These are phyloP conservation scores for Oropetium thomaeum DNA, from an alignment of 176 grass and related monocot species.

Conservation along the genomic window DNA sequence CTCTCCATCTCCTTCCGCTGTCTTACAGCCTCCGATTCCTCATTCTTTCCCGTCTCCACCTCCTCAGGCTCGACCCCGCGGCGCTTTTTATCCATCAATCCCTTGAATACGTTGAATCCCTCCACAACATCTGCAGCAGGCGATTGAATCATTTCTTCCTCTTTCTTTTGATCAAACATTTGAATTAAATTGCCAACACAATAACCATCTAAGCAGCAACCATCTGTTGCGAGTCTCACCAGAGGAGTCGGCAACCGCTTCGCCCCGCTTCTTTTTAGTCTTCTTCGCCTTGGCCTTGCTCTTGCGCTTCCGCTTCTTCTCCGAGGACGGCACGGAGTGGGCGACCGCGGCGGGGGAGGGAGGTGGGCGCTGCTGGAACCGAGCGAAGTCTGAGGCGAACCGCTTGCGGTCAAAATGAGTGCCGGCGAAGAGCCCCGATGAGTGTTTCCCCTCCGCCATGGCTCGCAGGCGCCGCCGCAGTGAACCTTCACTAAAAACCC, in stretches of 20 bases:
- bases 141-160: not conserved
- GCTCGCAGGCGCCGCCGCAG: constrained; percentile 23
- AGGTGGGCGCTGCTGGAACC: constrained; percentile 36
- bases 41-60: constrained; percentile 17
- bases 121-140: constrained; percentile 48
- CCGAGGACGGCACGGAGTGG: constrained; percentile 14
- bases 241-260: constrained; percentile 13
- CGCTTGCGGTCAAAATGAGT: constrained; percentile 73
- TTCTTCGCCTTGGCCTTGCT: constrained; percentile 54
- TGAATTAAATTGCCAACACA: constrained; percentile 14
- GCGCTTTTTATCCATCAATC: constrained; percentile 20
- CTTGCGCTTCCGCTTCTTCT: constrained; percentile 63
- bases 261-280: constrained; percentile 41
- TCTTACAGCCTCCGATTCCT: constrained; percentile 31
- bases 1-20: constrained; percentile 60
- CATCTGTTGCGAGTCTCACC: constrained; percentile 1
- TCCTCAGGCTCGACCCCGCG: not conserved
- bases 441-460: constrained; percentile 55
- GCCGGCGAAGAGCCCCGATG: constrained; percentile 71
- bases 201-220: not conserved
- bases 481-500: constrained; percentile 26
- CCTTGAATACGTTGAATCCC: constrained; percentile 84
- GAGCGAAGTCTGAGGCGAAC: constrained; percentile 55
- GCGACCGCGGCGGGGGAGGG: not conserved
- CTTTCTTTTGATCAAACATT: no score